A percentile compares a stretch with the other conserved stretches of the same genome.
Evolutionary conservation across 129 eudicot genomes (phyloP).

Genomic region (Escallonia herrerae): DNA sequence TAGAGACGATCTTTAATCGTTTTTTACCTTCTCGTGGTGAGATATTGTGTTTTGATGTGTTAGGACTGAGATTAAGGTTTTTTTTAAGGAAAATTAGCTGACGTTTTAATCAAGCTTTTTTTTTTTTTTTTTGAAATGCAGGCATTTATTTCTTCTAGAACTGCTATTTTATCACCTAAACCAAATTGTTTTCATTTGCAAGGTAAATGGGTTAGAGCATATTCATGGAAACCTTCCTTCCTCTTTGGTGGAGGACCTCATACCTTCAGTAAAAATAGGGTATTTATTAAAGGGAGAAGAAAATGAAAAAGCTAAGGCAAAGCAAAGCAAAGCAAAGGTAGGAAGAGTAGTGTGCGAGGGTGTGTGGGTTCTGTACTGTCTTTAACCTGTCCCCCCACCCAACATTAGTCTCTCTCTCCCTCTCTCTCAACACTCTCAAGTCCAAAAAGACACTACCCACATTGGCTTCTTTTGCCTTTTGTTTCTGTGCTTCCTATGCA

Average conservation of each 20-base stretch:
- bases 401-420: slow-evolving; percentile 22
- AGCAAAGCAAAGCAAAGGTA: slow-evolving; percentile 8
- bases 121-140: no score
- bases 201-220: slow-evolving; percentile 4
- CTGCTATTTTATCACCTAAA: no score
- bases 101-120: no score
- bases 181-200: no score
- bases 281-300: slow-evolving; percentile 4
- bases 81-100: no score
- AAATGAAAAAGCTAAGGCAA: slow-evolving; percentile 9
- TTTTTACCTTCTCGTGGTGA: no score
- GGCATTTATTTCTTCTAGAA: no score
- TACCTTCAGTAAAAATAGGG: slow-evolving; percentile 9
- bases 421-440: slow-evolving; percentile 24
- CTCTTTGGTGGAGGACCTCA: slow-evolving; percentile 20
- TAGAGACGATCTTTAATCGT: no score
- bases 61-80: no score
- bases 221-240: slow-evolving; percentile 1
- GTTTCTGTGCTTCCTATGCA: slow-evolving; percentile 40
- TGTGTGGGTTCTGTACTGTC: slow-evolving; percentile 63
- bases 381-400: slow-evolving; percentile 55
- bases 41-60: no score
- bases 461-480: slow-evolving; percentile 39
- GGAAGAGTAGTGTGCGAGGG: background rate
- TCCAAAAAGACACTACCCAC: slow-evolving; percentile 30